These are phyloP conservation scores for Aureobasidium sp. DNA, from an alignment of 2,329 filamentous ascomycete species.

Conservation along the genomic window DNA sequence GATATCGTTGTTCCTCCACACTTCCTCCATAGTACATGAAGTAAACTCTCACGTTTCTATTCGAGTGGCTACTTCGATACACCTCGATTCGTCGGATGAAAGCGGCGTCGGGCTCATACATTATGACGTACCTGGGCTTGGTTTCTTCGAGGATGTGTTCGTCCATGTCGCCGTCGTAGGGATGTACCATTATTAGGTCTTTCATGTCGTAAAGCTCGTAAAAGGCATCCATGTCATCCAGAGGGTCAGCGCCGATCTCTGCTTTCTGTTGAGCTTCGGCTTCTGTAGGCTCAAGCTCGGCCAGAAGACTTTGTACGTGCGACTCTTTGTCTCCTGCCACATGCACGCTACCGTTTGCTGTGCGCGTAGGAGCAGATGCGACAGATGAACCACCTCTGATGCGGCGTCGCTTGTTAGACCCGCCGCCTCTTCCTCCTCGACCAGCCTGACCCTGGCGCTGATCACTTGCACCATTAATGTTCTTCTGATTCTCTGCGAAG, in stretches of 20 bases:
- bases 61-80: slow-evolving; percentile 88
- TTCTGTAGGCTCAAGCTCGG: slow-evolving; percentile 74
- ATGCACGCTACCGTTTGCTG: slow-evolving; percentile 65
- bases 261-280: slow-evolving; percentile 62
- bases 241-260: slow-evolving; percentile 67
- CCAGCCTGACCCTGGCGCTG: slow-evolving; percentile 35
- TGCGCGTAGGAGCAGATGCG: slow-evolving; percentile 53
- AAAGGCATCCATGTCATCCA: slow-evolving; percentile 87
- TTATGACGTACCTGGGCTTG: slow-evolving; percentile 89
- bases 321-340: slow-evolving; percentile 75
- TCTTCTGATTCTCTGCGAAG: slow-evolving; percentile 73
- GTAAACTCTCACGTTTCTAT: slow-evolving; percentile 83
- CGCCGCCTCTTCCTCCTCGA: slow-evolving; percentile 56
- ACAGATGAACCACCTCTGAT: slow-evolving; percentile 68
- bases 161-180: slow-evolving; percentile 92
- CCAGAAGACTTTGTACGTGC: slow-evolving; percentile 75
- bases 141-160: slow-evolving; percentile 94
- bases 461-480: slow-evolving; percentile 60
- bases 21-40: slow-evolving; percentile 92
- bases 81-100: slow-evolving; percentile 94
- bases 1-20: slow-evolving; percentile 20
- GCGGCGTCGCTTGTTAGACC: slow-evolving; percentile 74
- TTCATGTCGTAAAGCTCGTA: slow-evolving; percentile 89
- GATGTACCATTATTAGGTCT: slow-evolving; percentile 80
- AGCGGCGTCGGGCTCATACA: slow-evolving; percentile 94